These are phyloP conservation scores for Tuber aestivum DNA, from an alignment of 495 filamentous ascomycete genomes.

Conservation along the genomic window DNA sequence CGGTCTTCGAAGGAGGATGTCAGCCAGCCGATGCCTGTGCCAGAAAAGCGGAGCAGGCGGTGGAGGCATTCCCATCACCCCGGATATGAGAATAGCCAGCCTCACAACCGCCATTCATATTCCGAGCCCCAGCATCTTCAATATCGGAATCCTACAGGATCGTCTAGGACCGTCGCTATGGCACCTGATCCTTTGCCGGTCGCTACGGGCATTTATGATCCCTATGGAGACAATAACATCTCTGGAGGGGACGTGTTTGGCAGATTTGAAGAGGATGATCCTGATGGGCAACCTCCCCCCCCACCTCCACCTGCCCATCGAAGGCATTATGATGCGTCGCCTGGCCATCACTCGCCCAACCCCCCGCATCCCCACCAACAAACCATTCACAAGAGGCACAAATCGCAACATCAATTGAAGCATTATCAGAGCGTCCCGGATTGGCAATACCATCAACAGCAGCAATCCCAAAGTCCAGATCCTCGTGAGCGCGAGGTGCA, in stretches of 20 bases:
- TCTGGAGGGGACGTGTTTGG: conserved; percentile 27
- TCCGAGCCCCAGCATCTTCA: conserved; percentile 19
- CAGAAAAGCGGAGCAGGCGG: conserved; percentile 27
- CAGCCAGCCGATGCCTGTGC: conserved; percentile 22
- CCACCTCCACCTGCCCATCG: conserved; percentile 36
- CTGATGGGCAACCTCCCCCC: conserved; percentile 29
- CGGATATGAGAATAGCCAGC: conserved; percentile 19
- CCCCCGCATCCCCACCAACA: conserved; percentile 23
- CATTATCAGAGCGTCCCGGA: conserved; percentile 42
- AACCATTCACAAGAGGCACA: conserved; percentile 23
- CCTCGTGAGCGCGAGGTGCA: conserved; percentile 10
- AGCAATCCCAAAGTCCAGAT: conserved; percentile 16
- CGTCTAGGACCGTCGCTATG: conserved; percentile 22
- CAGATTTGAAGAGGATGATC: conserved; percentile 24
- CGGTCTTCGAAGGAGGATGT: conserved; percentile 26
- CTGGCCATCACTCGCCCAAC: conserved; percentile 25
- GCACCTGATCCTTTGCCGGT: conserved; percentile 14
- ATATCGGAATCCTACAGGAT: conserved; percentile 17
- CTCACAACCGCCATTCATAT: conserved; percentile 14
- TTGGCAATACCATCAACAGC: conserved; percentile 33
- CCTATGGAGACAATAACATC: conserved; percentile 36
- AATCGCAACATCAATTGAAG: conserved; percentile 30
- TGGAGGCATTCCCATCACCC: conserved; percentile 33
- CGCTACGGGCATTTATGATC: conserved; percentile 35
- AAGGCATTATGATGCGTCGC: conserved; percentile 27